Conservation (phyloP, 129 eudicot species). For the Apium graveolens region DNA sequence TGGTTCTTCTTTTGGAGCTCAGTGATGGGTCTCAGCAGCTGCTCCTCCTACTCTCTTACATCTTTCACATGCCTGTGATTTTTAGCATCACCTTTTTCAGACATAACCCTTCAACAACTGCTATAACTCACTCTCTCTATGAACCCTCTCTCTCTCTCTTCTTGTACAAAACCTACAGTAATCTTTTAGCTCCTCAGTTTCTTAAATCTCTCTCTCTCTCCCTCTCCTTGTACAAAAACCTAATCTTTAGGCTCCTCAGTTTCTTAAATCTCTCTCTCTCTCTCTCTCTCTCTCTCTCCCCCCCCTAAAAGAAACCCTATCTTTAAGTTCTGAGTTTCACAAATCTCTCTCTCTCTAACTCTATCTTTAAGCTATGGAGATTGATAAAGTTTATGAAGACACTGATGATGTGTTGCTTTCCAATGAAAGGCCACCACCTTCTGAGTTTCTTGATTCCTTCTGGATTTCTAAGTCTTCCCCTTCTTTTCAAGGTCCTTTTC, state of each 20-base stretch:
- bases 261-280: no score
- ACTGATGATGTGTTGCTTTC: conserved; percentile 24
- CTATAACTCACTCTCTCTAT: neutral
- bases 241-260: no score
- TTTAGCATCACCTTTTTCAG: conserved; percentile 54
- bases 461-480: conserved; percentile 54
- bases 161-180: no score
- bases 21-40: conserved; percentile 2
- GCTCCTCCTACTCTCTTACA: conserved; percentile 28
- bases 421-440: conserved; percentile 31
- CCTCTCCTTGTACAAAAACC: no score
- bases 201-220: no score
- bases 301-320: neutral
- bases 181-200: no score
- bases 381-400: conserved; percentile 7
- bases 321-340: no score
- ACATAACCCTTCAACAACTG: conserved; percentile 33
- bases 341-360: neutral
- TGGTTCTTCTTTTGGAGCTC: conserved; percentile 43
- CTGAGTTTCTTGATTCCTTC: conserved; percentile 43
- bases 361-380: conserved; percentile 22
- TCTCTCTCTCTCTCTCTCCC: neutral
- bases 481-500: conserved; percentile 52
- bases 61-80: conserved; percentile 42
- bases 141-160: neutral